Evolutionary conservation across 805 yeast genomes (phyloP), one percentile per base, ranked within the genome.

Genomic region (Pichia insulana): DNA sequence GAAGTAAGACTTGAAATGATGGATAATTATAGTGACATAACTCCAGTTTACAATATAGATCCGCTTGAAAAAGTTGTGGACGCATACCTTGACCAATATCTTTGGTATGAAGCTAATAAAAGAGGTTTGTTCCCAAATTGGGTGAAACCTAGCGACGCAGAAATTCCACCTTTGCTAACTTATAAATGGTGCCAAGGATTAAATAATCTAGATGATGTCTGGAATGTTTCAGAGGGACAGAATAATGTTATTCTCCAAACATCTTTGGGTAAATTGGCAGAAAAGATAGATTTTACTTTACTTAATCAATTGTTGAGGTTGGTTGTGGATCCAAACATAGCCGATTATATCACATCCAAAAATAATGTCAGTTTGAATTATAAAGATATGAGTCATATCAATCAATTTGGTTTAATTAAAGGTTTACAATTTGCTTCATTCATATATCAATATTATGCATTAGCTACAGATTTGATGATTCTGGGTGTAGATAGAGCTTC

Each of bases 21-120:
- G 80, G 99, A 92, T 57, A 78, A 86, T 51, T 87, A 85, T 58
- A 83, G 82, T 48, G 82, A 81, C 51, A 69, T 90, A 34, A 73
- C 80, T 0, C 97, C 98, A 0, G 90, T 88, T 1, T 89, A 87
- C 55, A 74, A 82, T 10, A 73, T 92, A 13, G 97, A 90, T 56
- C 96, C 97, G 0, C 62, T 88, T 34, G 99, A 92, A 60, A 92
- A 89, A 57, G 86, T 92, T 40, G 88, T 96, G 0, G 99, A 92
- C 64, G 96, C 97, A 0, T 92, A 90, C 51, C 63, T 92, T 33
- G 97, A 90, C 55, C 98, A 92, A 55, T 92, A 90, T 53, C 65
- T 92, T 36, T 92, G 97, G 96, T 90, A 83, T 61, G 97, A 92
- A 57, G 90, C 92, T 9, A 96, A 86, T 42, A 80, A 83, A 57